Evolutionary conservation across 345 rosid species (phyloP).

Genomic region (Euphorbia tirucalli): DNA sequence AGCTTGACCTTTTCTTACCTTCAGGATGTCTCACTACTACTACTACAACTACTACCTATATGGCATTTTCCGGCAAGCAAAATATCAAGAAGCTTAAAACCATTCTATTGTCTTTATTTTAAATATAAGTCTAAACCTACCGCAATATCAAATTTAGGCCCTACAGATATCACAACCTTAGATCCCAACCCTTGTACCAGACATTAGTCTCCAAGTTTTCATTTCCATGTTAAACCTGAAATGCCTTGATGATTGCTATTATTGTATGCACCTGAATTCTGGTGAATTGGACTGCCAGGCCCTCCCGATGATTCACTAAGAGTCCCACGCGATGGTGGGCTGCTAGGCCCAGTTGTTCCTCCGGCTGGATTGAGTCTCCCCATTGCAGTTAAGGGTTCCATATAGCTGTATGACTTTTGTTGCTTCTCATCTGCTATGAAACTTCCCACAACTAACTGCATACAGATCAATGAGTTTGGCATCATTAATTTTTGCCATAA

Average conservation of each 20-base stretch:
- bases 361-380: constrained; percentile 14
- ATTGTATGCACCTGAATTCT: constrained; percentile 44
- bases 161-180: constrained; percentile 19
- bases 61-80: constrained; percentile 13
- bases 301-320: constrained; percentile 63
- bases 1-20: constrained; percentile 3
- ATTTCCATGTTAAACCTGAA: constrained; percentile 52
- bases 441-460: constrained; percentile 69
- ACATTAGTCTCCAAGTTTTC: constrained; percentile 24
- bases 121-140: constrained; percentile 19
- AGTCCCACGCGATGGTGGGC: constrained; percentile 59
- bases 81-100: constrained; percentile 9
- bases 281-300: constrained; percentile 59
- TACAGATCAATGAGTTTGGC: constrained; percentile 1
- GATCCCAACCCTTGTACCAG: constrained; percentile 21
- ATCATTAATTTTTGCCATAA: neutral
- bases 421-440: constrained; percentile 55
- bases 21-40: neutral
- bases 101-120: constrained; percentile 17
- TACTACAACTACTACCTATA: constrained; percentile 12
- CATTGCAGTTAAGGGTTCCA: constrained; percentile 31
- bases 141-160: constrained; percentile 7
- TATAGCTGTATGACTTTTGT: constrained; percentile 35
- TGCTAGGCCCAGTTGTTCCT: constrained; percentile 29
- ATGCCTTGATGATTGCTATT: constrained; percentile 46